Percentiles rank a stretch among this genome's conserved stretches.
Evolutionary conservation across 108 stramenopile species (phyloP).

Genomic region (Mediolabrus comicus): DNA sequence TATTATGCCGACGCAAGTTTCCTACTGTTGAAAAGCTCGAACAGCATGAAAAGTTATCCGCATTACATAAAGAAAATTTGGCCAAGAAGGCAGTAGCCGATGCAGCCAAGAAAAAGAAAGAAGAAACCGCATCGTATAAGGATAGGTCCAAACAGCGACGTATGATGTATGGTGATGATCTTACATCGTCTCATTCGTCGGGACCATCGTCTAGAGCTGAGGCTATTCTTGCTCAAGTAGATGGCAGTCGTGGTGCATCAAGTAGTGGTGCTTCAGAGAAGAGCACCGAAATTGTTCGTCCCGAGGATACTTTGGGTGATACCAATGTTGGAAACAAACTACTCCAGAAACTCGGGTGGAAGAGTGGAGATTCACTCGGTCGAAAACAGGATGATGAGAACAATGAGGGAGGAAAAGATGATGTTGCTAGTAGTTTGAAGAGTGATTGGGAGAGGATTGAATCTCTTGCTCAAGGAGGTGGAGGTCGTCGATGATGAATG

Average conservation of each 20-base stretch:
- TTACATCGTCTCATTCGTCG: constrained; percentile 1
- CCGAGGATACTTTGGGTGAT: constrained; percentile 44
- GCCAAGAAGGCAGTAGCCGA: constrained; percentile 40
- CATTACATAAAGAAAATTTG: constrained; percentile 75
- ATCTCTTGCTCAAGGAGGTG: constrained; percentile 52
- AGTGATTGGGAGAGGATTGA: constrained; percentile 88
- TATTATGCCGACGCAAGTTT: constrained; percentile 78
- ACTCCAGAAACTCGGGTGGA: constrained; percentile 86
- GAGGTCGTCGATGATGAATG: constrained; percentile 8
- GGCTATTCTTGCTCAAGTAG: constrained; percentile 25
- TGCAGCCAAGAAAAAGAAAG: constrained; percentile 7
- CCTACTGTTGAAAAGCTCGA: constrained; percentile 60
- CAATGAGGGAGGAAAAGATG: constrained; percentile 2
- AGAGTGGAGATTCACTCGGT: constrained; percentile 49
- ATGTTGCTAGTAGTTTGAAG: constrained; percentile 30
- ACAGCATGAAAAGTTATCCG: constrained; percentile 69
- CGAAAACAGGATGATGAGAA: constrained; percentile 24
- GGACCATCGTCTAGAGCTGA: constrained; percentile 27
- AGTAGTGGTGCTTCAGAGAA: not conserved
- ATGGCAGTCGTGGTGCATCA: constrained; percentile 5
- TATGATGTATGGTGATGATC: constrained; percentile 32
- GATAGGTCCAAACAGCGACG: constrained; percentile 51
- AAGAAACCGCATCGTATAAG: constrained; percentile 17
- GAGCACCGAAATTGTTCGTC: constrained; percentile 36
- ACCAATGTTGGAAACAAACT: constrained; percentile 73